Evolutionary conservation across 2,329 filamentous ascomycete genomes (phyloP).

Genomic region (Aspergillus niger): DNA sequence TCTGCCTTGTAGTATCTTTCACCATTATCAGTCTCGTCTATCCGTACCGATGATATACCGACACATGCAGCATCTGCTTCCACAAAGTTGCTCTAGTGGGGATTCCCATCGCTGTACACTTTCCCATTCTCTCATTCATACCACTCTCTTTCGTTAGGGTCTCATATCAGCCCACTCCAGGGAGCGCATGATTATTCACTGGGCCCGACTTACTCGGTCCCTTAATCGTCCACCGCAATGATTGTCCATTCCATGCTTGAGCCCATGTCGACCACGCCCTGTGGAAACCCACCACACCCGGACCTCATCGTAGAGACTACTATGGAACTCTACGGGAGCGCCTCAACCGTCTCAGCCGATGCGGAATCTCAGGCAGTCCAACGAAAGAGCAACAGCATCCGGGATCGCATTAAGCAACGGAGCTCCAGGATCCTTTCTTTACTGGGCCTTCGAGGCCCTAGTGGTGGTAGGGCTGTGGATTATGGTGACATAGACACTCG

Average conservation of each 20-base stretch:
- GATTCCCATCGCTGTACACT: background rate
- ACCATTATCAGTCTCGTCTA: background rate
- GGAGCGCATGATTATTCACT: background rate
- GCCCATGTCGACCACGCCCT: background rate
- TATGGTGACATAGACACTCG: background rate
- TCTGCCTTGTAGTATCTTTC: background rate
- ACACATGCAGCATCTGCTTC: background rate
- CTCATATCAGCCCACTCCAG: background rate
- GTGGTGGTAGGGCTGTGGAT: conserved; percentile 25
- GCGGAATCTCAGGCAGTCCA: conserved; percentile 22
- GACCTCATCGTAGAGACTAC: background rate
- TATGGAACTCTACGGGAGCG: conserved; percentile 13
- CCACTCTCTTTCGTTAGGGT: background rate
- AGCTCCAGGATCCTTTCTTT: conserved; percentile 42
- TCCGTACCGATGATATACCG: too few relatives aligned
- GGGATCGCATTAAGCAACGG: conserved; percentile 35
- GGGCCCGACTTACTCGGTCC: background rate
- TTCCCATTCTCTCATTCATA: background rate
- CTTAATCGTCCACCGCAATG: background rate
- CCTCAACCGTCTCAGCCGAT: conserved; percentile 29
- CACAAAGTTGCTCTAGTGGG: background rate
- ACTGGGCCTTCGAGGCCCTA: conserved; percentile 33
- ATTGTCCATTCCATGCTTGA: background rate
- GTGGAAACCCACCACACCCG: background rate
- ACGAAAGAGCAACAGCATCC: conserved; percentile 27